Base-by-base conservation (phyloP, 257 asterid genomes). In the Penstemon davidsonii region DNA sequence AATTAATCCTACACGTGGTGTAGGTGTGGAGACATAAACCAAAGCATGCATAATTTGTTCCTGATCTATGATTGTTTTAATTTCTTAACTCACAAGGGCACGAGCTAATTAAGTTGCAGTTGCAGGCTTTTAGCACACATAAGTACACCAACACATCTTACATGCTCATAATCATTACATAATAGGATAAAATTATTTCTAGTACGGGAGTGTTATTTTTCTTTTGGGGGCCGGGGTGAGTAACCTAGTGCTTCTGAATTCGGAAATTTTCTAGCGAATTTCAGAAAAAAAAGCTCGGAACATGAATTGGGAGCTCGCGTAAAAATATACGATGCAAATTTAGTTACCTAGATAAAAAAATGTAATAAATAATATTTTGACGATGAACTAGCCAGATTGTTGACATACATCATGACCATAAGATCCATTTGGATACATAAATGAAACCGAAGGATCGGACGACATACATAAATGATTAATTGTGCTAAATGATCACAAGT, bases 91-190 rank as follows among this genome's bases (percentile, higher is more conserved):
- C 69, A 37, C 55, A 67, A 47, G 54, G 43, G 67, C 74, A 77
- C 78, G 65, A 72, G 65, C 38, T 15, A 15, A 71, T 43, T 43
- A 25, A 25, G 33, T 25, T 25, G 33, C 33, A 25, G 54, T 46
- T 44, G 72, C 75, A 75, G 80, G 64, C 80, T 69, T 75, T 53
- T 50, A 46, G 65, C 47, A 40, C 61, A 55, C 61, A 4, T 40
- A 78, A 69, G 76, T 69, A 70, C 56, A 60, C 64, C 73, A 65
- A 73, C 74, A 13, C 68, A 36, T 72, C 65, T 78, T 70, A 60
- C 83, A 70, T 74, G 83, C 74, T 74, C 70, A 55, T 66, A 78
- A 78, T 78, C 77, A 78, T 78, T 60, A 60, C 79, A 74, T 66
- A 65, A 70, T 52, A 59, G 46, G 63, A 66, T 75, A 66, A 54